Evolutionary conservation across 129 eudicot species (phyloP), one percentile per base, ranked within the genome.

Genomic region (Calendula officinalis): DNA sequence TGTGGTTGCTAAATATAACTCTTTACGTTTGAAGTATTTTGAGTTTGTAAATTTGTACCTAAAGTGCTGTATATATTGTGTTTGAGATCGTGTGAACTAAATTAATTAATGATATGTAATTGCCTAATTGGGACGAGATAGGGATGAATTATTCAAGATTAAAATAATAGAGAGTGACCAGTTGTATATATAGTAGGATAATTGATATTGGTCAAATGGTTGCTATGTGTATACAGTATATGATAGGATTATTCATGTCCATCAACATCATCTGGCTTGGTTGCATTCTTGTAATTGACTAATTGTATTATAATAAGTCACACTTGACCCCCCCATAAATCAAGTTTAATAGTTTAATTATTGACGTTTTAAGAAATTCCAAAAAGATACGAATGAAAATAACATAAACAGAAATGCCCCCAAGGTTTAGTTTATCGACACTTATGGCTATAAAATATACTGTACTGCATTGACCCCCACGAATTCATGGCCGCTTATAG

Each of bases 131-230:
- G 50, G 37, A 7, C 36, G 12, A 40, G 50, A 35, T 32, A 46
- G 42, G 14, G 7, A 12, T 32, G 56, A 34, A 36, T 45, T 32
- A 63, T 7, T 33, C 0, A 36, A 36, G 17, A 51, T 53, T 65
- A 65, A 6, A 37, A 48, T 65, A 51, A 48, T 16, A 16, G 48
- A 48, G 57, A 39, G 48, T 65, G 70, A 65, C 22, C 17, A 52
- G 10, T 52, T 65, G 44, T 38, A 16, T 65, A 49, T 64, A 4
- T 50, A 35, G 38, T 65, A 36, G 44, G 49, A 49, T 49, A 37
- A 64, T 15, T 49, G 17, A 64, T 15, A 48, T 38, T 27, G 71
- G 71, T 66, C 71, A 52, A 66, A 66, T 43, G 71, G 51, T 13
- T 38, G 51, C 61, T 36, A 9, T n/a, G n/a, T n/a, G n/a, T n/a